Base-by-base conservation (phyloP, 345 rosid species). In the Hypericum androsaemum region DNA sequence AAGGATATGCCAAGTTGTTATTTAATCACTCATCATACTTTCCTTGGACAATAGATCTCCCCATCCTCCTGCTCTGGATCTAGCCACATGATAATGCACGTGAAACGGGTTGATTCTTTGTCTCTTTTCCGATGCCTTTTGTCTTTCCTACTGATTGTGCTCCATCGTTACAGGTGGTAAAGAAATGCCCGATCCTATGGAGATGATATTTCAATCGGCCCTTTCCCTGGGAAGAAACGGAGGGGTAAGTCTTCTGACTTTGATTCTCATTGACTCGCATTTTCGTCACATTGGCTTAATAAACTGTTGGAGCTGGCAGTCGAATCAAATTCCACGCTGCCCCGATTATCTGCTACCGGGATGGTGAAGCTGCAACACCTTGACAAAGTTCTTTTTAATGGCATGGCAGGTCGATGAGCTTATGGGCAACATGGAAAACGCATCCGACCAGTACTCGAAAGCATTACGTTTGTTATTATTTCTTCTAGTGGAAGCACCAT, bases 101-200 rank as follows among this genome's bases (percentile, higher is more conserved):
- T 22, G 32, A 22, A 22, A 22, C 4, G 32, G 4, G 32, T 22
- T 22, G 32, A 22, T 22, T 22, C 32, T 22, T 22, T 22, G 32
- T 22, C 32, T 22, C 32, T 22, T 22, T 22, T 22, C 32, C 32
- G 1, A 22, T 22, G 32, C 32, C 32, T 22, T 22, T 22, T 22
- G 17, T 50, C 59, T 45, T 40, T 63, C 8, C 16, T n/a, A 44
- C 16, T 14, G 7, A 39, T 12, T 44, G 47, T 62, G 35, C 37
- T 16, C 47, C 12, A 8, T 66, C 39, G 56, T 65, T 71, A 67
- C 77, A 92, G 98, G 88, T 63, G 74, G 63, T 63, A 63, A 61
- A 38, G 75, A 68, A 70, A 81, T 92, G 98, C 98, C 97, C 8
- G 95, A 92, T 75, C 87, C 98, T 16, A 85, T 92, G 94, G 97